Percentiles rank a stretch among this genome's conserved stretches.
Evolutionary conservation across 2,329 filamentous ascomycete species (phyloP).

Genomic region (Nakataea oryzae): DNA sequence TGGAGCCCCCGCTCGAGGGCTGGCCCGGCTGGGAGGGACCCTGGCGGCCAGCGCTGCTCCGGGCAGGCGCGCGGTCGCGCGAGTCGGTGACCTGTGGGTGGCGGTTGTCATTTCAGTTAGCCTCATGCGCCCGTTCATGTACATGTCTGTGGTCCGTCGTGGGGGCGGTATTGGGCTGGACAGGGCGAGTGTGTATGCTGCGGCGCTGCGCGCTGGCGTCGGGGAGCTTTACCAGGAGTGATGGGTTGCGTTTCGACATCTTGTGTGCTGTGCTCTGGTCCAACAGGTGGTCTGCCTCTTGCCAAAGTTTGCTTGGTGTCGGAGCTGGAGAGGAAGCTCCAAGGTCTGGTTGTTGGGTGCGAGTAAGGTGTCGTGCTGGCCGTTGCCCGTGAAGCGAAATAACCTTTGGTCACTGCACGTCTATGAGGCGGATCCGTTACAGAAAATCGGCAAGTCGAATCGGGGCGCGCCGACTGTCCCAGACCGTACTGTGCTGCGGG

Average conservation of each 20-base stretch:
- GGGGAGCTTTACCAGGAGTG: slow-evolving; percentile 41
- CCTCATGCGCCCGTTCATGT: too few relatives aligned
- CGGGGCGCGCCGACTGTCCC: background rate
- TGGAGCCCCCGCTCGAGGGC: slow-evolving; percentile 10
- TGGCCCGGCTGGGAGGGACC: slow-evolving; percentile 14
- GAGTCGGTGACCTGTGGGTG: slow-evolving; percentile 45
- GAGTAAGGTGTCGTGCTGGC: background rate
- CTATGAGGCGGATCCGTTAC: background rate
- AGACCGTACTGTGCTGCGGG: too few relatives aligned
- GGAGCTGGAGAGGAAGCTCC: background rate
- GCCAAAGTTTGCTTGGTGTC: background rate
- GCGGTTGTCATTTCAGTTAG: background rate
- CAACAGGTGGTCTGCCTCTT: background rate
- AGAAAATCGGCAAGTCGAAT: background rate
- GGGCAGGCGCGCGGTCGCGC: slow-evolving; percentile 31
- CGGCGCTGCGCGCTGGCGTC: background rate
- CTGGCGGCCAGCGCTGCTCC: slow-evolving; percentile 12
- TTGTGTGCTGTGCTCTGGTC: background rate
- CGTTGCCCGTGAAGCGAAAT: background rate
- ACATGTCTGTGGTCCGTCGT: too few relatives aligned
- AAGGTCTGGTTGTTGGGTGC: background rate
- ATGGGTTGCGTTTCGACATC: slow-evolving; percentile 42
- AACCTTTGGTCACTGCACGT: background rate
- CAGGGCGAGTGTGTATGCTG: too few relatives aligned
- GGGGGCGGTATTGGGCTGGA: too few relatives aligned